Percentiles rank a stretch among this genome's conserved stretches.
Evolutionary conservation across 2,329 filamentous ascomycete genomes (phyloP).

Genomic region (Didymella pomorum): DNA sequence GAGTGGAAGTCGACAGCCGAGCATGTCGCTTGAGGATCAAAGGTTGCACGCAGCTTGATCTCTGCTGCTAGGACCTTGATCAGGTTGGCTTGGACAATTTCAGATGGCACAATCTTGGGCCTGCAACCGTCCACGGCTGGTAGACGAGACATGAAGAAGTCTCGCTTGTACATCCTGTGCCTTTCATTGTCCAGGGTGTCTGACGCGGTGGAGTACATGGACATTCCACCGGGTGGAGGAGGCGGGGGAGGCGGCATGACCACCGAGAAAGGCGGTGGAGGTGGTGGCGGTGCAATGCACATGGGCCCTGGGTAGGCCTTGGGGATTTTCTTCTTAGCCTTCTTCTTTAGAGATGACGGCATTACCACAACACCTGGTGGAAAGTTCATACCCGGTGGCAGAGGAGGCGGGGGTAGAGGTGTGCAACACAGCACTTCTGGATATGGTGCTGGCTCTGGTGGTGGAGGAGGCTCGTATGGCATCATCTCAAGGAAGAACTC

Average conservation of each 20-base stretch:
- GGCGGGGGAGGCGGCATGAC: not conserved
- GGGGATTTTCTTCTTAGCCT: not conserved
- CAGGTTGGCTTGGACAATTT: constrained; percentile 33
- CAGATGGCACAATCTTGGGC: constrained; percentile 8
- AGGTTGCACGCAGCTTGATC: constrained; percentile 27
- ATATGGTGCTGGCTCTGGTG: not conserved
- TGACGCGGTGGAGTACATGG: not conserved
- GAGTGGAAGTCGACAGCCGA: constrained; percentile 50
- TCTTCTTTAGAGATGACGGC: not conserved
- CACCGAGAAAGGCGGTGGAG: not conserved
- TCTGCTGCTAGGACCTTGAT: constrained; percentile 40
- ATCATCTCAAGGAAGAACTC: constrained; percentile 33
- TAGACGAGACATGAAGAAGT: constrained; percentile 41
- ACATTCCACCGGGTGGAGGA: not conserved
- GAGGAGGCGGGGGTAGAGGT: constrained; percentile 1
- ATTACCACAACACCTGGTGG: not conserved
- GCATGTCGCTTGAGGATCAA: constrained; percentile 27
- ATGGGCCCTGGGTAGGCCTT: not conserved
- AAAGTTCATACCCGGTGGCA: not conserved
- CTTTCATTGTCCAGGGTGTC: constrained; percentile 27
- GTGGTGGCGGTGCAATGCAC: not conserved
- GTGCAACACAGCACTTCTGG: not conserved
- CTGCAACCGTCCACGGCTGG: constrained; percentile 23
- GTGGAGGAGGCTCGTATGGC: not conserved
- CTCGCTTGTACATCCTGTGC: constrained; percentile 22